phyloP scores from a whole-genome alignment of 768 basidiomycete genomes.

The Pleurotus ostreatus region DNA sequence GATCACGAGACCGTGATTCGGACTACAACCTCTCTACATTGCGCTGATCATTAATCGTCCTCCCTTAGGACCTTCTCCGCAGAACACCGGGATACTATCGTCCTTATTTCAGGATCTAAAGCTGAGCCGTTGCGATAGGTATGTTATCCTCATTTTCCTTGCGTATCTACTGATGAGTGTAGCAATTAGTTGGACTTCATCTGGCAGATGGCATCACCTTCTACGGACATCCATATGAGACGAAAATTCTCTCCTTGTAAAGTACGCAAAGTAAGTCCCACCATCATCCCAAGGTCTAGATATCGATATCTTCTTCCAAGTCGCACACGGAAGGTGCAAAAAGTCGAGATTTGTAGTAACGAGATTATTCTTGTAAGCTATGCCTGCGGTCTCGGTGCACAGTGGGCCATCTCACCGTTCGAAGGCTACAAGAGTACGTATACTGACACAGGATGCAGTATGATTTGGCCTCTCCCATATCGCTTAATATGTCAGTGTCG shows the following conservation, averaged over 20 bases:
- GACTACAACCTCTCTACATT: no score
- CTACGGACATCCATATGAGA: slow-evolving; percentile 51
- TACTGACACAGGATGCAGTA: slow-evolving; percentile 68
- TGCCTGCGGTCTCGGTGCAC: slow-evolving; percentile 7
- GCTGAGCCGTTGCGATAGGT: no score
- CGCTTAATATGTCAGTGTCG: slow-evolving; percentile 70
- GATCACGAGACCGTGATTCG: no score
- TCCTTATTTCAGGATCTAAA: no score
- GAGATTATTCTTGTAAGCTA: slow-evolving; percentile 56
- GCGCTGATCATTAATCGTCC: no score
- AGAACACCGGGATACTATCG: no score
- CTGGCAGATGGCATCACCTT: no score
- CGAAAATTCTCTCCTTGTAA: slow-evolving; percentile 62
- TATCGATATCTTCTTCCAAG: slow-evolving; percentile 76
- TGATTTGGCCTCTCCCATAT: slow-evolving; percentile 74
- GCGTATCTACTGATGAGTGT: no score
- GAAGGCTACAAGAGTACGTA: slow-evolving; percentile 49
- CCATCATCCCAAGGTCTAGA: slow-evolving; percentile 64
- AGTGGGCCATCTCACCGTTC: background rate
- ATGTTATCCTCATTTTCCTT: no score
- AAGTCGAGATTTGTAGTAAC: slow-evolving; percentile 73
- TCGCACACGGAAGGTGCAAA: slow-evolving; percentile 67
- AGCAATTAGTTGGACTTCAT: no score
- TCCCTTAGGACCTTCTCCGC: no score
- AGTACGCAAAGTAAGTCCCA: slow-evolving; percentile 62